Conservation (phyloP, 2,329 filamentous ascomycete genomes). For the Cephalotrichum gorgonifer region DNA sequence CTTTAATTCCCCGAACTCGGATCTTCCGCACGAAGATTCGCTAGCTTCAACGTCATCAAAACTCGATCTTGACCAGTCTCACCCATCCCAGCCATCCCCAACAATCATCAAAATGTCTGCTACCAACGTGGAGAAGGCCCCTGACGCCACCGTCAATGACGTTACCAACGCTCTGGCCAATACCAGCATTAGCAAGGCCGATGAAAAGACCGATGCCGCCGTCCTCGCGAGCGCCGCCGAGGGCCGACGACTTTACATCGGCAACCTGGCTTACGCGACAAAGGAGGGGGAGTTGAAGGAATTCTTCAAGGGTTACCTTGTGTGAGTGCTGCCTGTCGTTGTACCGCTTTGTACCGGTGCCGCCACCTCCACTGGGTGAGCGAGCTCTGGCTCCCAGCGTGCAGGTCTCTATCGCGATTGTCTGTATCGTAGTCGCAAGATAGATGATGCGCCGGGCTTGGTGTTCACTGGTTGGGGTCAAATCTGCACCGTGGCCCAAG, state of each 20-base stretch:
- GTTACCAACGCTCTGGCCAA: slow-evolving; percentile 66
- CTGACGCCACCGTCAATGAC: slow-evolving; percentile 61
- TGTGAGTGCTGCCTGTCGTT: slow-evolving; percentile 58
- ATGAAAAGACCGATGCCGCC: slow-evolving; percentile 67
- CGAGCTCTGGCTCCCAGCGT: no score
- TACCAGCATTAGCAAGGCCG: slow-evolving; percentile 49
- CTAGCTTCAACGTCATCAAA: slow-evolving; percentile 29
- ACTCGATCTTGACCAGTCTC: slow-evolving; percentile 24
- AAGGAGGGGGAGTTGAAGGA: slow-evolving; percentile 99
- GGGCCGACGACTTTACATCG: slow-evolving; percentile 98
- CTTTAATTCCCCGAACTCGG: slow-evolving; percentile 1
- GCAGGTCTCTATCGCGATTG: no score
- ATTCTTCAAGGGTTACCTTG: slow-evolving; percentile 99
- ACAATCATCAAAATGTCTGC: slow-evolving; percentile 69
- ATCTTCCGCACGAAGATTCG: slow-evolving; percentile 10
- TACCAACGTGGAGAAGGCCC: slow-evolving; percentile 52
- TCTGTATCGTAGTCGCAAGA: no score
- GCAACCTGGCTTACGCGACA: slow-evolving; percentile 99
- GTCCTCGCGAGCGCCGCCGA: slow-evolving; percentile 95
- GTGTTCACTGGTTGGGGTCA: no score
- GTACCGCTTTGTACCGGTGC: neutral
- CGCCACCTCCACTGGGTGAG: no score
- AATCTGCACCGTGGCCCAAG: no score
- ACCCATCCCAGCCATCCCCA: slow-evolving; percentile 20
- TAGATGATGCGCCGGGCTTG: no score